phyloP scores from a whole-genome alignment of 2,329 filamentous ascomycete species.

The Penicillium sp. region DNA sequence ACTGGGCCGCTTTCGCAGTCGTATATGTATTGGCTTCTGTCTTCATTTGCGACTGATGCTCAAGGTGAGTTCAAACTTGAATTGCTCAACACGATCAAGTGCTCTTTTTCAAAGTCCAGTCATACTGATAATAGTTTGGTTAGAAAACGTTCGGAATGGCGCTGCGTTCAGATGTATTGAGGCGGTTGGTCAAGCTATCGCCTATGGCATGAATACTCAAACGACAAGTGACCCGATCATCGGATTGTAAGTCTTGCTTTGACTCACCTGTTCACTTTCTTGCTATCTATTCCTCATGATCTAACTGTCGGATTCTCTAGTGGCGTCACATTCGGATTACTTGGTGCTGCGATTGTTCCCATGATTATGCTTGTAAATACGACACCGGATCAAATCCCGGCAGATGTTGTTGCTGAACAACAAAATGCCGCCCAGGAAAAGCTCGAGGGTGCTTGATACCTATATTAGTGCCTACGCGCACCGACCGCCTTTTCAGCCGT shows the following conservation, averaged over 20 bases:
- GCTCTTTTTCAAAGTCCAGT: no score
- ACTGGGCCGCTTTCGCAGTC: slow-evolving; percentile 50
- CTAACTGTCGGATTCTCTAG: slow-evolving; percentile 24
- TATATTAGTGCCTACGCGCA: no score
- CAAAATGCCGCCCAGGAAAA: slow-evolving; percentile 24
- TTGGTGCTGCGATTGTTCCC: slow-evolving; percentile 39
- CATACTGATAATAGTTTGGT: background rate
- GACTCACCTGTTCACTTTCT: background rate
- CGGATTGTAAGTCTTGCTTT: slow-evolving; percentile 41
- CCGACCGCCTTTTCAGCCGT: no score
- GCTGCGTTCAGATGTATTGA: slow-evolving; percentile 49
- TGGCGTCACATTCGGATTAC: slow-evolving; percentile 45
- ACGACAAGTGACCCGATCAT: slow-evolving; percentile 42
- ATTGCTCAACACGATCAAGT: no score
- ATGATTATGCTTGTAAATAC: slow-evolving; percentile 47
- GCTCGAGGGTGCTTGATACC: background rate
- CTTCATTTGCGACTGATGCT: slow-evolving; percentile 48
- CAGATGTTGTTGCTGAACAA: slow-evolving; percentile 43
- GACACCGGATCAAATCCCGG: slow-evolving; percentile 46
- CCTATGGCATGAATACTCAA: slow-evolving; percentile 49
- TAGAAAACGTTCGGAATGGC: slow-evolving; percentile 49
- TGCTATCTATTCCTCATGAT: background rate
- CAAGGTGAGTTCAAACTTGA: slow-evolving; percentile 31
- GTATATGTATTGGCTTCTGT: slow-evolving; percentile 52
- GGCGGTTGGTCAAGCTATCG: slow-evolving; percentile 47